Base-by-base conservation (phyloP, 257 asterid species). In the Henckelia pumila region DNA sequence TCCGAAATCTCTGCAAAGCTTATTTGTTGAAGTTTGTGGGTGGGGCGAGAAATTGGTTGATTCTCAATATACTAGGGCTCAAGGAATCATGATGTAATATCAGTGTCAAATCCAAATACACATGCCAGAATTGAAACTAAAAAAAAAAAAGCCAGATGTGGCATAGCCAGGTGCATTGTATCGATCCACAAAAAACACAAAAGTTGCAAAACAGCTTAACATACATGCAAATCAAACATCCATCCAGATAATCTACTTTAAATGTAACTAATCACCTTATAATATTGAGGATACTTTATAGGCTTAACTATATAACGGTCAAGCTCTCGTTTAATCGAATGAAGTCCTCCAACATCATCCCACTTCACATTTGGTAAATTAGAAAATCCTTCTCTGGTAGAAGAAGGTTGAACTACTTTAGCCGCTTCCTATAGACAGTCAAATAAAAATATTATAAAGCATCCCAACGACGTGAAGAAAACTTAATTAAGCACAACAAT, bases 261-360 rank as follows among this genome's bases (percentile, higher is more conserved):
- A n/a, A n/a, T n/a, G n/a, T 21, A 44, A 60, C 50, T 23, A 44
- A n/a, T n/a, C 35, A 89, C 98, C 92, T 78, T 79, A 63, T 85
- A 87, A 68, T 69, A 80, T 73, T 87, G 84, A 17, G 96, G 96
- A 71, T 67, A 75, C 89, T 84, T 83, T 53, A 92, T 84, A 44
- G 78, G 89, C 53, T 84, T 77, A 61, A 89, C 78, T 64, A 92
- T 82, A 63, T 79, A 77, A 24, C 87, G 84, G 67, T 80, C 81
- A 76, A 89, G 87, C 82, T 88, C 91, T 62, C 72, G 59, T 68
- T 91, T 80, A 16, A 92, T 68, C 21, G 40, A 70, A 66, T 78
- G 80, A 62, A 92, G 93, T 55, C 98, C 98, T 64, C 98, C 98
- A 44, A 92, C 96, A 72, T 88, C 93, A 74, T 86, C 93, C 98